Evolutionary conservation across 2,329 filamentous ascomycete species (phyloP), one percentile per base, ranked within the genome.

Genomic region (Atkinsonella hypoxylon): DNA sequence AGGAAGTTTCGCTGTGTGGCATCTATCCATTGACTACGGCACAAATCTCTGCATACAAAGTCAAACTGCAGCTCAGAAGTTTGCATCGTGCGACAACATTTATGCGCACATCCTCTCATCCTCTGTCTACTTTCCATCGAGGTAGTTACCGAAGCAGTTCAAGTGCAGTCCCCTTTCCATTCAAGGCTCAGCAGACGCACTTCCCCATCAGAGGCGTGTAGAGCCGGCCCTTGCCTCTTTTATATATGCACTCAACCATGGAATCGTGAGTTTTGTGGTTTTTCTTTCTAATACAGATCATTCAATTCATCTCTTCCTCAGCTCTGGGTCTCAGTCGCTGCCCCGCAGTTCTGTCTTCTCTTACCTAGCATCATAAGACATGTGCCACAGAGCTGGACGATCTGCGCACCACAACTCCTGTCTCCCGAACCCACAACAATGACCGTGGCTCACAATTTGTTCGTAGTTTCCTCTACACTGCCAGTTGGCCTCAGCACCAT

Each of bases 381-480:
- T n/a, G 30, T n/a, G 18, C 47, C 10, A 12, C 31, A 17, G 40
- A 38, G 31, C n/a, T 36, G 47, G 32, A 43, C 26, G 12, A 30
- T 31, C 22, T 18, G 31, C 30, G 6, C 31, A 17, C 17, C 31
- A 8, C 10, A 20, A 41, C 15, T 26, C 11, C 20, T 30, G 40
- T 30, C 20, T 26, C 11, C 32, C n/a, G 20, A 38, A 18, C 45
- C 41, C 32, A 45, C 32, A 39, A 51, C 36, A 42, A 56, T 54
- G 34, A 41, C 48, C 40, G 51, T 54, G 51, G 50, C 55, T 59
- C 44, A 58, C 52, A 41, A 55, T 17, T 36, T 53, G 30, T 54
- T 51, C n/a, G n/a, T 54, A 80, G 76, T 65, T 74, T 80, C 63
- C 72, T 78, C 53, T 72, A 73, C 55, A 70, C 77, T 54, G 68